Evolutionary conservation across 1,284 basidiomycete genomes (phyloP).

Genomic region (Schizophyllum amplum): DNA sequence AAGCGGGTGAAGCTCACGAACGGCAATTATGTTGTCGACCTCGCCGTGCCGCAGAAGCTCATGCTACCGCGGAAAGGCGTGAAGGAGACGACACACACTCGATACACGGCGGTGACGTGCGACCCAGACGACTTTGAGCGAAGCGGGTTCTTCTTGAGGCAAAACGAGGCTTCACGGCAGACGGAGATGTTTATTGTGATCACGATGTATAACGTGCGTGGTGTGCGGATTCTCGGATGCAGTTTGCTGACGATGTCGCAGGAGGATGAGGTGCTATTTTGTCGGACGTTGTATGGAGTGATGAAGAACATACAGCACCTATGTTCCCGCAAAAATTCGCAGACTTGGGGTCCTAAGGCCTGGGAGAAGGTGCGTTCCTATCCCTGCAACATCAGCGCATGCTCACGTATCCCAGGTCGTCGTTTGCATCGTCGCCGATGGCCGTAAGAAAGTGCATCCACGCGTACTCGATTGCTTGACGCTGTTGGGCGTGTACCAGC

Average conservation of each 20-base stretch:
- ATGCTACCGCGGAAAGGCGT: constrained; percentile 77
- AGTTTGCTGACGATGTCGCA: constrained; percentile 23
- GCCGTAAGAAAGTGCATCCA: constrained; percentile 87
- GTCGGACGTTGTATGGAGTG: constrained; percentile 91
- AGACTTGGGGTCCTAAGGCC: constrained; percentile 92
- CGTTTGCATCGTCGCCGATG: constrained; percentile 93
- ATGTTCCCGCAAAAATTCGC: constrained; percentile 88
- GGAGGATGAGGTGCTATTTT: constrained; percentile 94
- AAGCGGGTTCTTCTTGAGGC: constrained; percentile 79
- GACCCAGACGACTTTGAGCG: constrained; percentile 90
- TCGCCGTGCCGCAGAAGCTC: constrained; percentile 79
- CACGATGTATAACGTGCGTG: constrained; percentile 88
- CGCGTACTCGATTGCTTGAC: constrained; percentile 91
- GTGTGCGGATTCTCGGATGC: background rate
- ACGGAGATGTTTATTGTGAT: constrained; percentile 94
- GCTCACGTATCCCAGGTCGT: constrained; percentile 55
- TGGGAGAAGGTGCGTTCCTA: constrained; percentile 80
- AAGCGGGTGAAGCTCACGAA: constrained; percentile 68
- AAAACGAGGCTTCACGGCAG: constrained; percentile 71
- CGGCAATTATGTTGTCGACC: constrained; percentile 82
- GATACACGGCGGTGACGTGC: constrained; percentile 86
- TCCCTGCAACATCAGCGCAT: background rate
- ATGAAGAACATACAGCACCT: constrained; percentile 90
- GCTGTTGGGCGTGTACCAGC: constrained; percentile 72
- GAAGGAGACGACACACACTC: constrained; percentile 77